phyloP scores from a whole-genome alignment of 2,329 filamentous ascomycete species.

The Dactylellina leptospora region DNA sequence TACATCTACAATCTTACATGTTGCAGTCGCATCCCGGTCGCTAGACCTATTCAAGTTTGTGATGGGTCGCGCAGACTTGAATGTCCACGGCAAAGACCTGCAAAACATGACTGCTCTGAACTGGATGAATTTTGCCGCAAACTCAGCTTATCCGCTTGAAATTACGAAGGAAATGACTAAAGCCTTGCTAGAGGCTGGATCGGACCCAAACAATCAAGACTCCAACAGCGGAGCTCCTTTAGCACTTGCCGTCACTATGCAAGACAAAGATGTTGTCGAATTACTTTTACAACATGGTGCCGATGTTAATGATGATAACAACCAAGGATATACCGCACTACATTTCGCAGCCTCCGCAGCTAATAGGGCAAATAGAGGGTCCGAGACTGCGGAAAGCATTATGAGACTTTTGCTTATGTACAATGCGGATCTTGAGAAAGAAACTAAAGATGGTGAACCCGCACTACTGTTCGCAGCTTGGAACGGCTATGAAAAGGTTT shows the following conservation, averaged over 20 bases:
- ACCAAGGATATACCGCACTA: slow-evolving; percentile 33
- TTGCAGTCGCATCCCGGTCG: slow-evolving; percentile 22
- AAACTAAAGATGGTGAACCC: slow-evolving; percentile 24
- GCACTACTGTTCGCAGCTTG: slow-evolving; percentile 21
- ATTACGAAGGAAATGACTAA: slow-evolving; percentile 37
- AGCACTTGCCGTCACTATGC: slow-evolving; percentile 42
- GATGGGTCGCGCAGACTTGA: slow-evolving; percentile 24
- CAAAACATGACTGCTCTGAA: slow-evolving; percentile 38
- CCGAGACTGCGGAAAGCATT: slow-evolving; percentile 33
- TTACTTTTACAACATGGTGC: slow-evolving; percentile 53
- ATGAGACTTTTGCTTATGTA: slow-evolving; percentile 33
- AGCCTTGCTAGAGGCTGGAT: slow-evolving; percentile 43
- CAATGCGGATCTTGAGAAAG: slow-evolving; percentile 29
- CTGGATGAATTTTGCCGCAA: slow-evolving; percentile 31
- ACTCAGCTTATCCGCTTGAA: slow-evolving; percentile 28
- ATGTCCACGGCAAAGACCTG: slow-evolving; percentile 26
- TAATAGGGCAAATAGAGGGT: slow-evolving; percentile 15
- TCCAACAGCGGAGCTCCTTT: slow-evolving; percentile 40
- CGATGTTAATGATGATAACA: slow-evolving; percentile 49
- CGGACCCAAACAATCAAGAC: slow-evolving; percentile 51
- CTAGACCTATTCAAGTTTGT: slow-evolving; percentile 28
- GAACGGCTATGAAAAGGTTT: slow-evolving; percentile 39
- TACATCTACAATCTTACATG: slow-evolving; percentile 19
- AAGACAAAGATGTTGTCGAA: slow-evolving; percentile 52
- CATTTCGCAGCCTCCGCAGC: slow-evolving; percentile 24